A percentile compares a stretch with the other conserved stretches of the same genome.
phyloP scores from a whole-genome alignment of 2,329 filamentous ascomycete species.

The Calonectria pseudoreteaudii region DNA sequence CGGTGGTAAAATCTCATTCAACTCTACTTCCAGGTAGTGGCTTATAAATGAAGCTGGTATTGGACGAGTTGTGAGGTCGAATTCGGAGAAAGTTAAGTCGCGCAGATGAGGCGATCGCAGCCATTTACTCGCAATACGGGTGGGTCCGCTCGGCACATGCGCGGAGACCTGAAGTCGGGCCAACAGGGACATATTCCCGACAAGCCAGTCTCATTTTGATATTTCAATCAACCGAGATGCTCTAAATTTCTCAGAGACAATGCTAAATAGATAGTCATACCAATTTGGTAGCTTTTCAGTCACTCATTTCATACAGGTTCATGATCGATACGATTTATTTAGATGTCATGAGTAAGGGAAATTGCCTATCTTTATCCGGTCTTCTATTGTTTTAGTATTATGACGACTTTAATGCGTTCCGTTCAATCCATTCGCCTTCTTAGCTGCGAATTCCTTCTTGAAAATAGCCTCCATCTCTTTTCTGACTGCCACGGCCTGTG shows the following conservation, averaged over 20 bases:
- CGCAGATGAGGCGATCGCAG: not conserved
- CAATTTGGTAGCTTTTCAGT: not conserved
- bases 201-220: not conserved
- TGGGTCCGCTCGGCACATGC: not conserved
- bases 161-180: not conserved
- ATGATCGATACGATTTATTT: not conserved
- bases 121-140: not conserved
- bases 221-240: not conserved
- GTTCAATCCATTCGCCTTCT: conserved; percentile 26
- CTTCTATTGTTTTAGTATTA: not conserved
- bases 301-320: not conserved
- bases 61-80: not conserved
- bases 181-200: not conserved
- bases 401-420: not conserved
- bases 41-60: not conserved
- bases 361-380: not conserved
- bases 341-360: not conserved
- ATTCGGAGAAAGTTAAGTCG: not conserved
- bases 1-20: not conserved
- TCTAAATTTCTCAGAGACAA: not conserved
- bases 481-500: conserved; percentile 53
- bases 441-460: conserved; percentile 37
- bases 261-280: not conserved
- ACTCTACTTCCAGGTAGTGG: not conserved
- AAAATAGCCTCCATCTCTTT: conserved; percentile 58